A percentile compares a stretch with the other conserved stretches of the same genome.
Conservation (phyloP, 1,284 basidiomycete species). For the Mrakiaceae sp. region DNA sequence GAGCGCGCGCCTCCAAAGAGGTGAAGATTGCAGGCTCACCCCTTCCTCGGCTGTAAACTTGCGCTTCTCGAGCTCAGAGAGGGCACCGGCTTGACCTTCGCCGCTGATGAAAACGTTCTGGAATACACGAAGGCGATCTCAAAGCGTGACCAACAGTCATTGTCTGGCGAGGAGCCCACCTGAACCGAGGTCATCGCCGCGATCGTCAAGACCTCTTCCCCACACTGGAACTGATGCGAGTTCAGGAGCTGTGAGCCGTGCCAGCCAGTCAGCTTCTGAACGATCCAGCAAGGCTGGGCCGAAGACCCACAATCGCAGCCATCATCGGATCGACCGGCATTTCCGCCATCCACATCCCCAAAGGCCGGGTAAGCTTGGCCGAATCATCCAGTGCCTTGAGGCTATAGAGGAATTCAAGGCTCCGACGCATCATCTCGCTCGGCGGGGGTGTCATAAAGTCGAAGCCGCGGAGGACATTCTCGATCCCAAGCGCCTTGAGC, state of each 20-base stretch:
- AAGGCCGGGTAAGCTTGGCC: conserved; percentile 38
- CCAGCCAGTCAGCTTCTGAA: conserved; percentile 11
- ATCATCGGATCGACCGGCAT: conserved; percentile 46
- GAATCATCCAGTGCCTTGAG: conserved; percentile 42
- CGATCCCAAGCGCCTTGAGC: conserved; percentile 85
- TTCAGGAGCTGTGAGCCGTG: conserved; percentile 55
- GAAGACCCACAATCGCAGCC: conserved; percentile 41
- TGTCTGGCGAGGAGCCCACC: conserved; percentile 34
- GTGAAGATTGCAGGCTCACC: conserved; percentile 37
- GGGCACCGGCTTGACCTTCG: conserved; percentile 66
- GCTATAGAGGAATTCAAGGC: conserved; percentile 51
- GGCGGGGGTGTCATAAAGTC: conserved; percentile 86
- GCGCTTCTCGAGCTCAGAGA: conserved; percentile 77
- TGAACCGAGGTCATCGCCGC: conserved; percentile 89
- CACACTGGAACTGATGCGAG: conserved; percentile 71
- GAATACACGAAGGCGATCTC: not conserved
- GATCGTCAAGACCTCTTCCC: conserved; percentile 87
- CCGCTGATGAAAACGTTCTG: conserved; percentile 80
- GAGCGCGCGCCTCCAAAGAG: not conserved
- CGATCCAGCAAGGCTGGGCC: not conserved
- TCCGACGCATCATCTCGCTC: conserved; percentile 69
- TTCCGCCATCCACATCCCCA: conserved; percentile 46
- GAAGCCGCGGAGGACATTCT: conserved; percentile 64
- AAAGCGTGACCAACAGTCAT: not conserved
- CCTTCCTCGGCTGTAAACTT: conserved; percentile 98